These are phyloP conservation scores for Phytopythium boreale DNA, from an alignment of 352 stramenopile species.

Conservation along the genomic window DNA sequence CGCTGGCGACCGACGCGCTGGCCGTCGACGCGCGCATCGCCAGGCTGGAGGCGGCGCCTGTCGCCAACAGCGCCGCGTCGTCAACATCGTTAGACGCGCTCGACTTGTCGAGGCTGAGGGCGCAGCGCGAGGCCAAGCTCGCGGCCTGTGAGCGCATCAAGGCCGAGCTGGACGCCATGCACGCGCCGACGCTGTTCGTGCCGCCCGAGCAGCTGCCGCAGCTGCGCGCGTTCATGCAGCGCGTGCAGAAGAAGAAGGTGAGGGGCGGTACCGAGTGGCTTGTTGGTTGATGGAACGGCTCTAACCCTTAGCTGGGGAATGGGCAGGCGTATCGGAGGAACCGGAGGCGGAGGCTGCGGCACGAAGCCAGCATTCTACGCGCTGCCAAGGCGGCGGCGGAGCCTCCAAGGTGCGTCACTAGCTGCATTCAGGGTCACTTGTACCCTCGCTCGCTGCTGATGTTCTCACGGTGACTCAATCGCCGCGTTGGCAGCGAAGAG, in stretches of 20 bases:
- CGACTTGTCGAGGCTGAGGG: neutral
- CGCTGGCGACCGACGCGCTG: slow-evolving; percentile 2
- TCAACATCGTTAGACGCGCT: too few species aligned
- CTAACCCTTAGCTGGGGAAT: neutral
- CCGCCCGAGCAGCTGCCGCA: slow-evolving; percentile 2
- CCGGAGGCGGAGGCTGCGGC: neutral
- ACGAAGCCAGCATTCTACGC: neutral
- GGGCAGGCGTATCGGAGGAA: neutral
- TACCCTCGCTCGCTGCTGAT: too few species aligned
- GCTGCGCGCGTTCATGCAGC: slow-evolving; percentile 4
- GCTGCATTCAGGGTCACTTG: neutral
- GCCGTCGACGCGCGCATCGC: slow-evolving; percentile 1
- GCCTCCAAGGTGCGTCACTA: neutral
- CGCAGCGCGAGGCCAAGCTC: neutral
- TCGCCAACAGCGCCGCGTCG: neutral
- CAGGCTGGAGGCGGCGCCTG: neutral
- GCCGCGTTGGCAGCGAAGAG: neutral
- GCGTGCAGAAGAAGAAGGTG: slow-evolving; percentile 8
- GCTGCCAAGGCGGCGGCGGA: neutral
- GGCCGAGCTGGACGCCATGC: slow-evolving; percentile 5
- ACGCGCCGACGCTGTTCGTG: slow-evolving; percentile 7
- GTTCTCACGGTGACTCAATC: too few species aligned
- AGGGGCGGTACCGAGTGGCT: neutral
- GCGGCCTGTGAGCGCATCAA: neutral
- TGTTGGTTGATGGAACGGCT: neutral